Percentiles rank a stretch among this genome's conserved stretches.
Conservation (phyloP, 768 basidiomycete species). For the Tephrocybe sp. region DNA sequence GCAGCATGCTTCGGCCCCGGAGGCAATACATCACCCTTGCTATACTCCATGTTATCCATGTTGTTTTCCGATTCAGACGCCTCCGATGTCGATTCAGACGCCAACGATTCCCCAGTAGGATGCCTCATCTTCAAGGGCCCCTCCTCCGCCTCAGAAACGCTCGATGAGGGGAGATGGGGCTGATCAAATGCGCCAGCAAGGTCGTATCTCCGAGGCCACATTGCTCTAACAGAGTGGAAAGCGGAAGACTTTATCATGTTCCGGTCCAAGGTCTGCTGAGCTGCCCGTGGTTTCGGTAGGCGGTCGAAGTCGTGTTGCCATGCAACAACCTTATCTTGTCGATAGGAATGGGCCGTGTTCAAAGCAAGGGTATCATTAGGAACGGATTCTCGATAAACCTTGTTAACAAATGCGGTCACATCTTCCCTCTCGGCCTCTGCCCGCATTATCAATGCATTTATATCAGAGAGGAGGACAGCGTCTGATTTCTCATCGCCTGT, state of each 20-base stretch:
- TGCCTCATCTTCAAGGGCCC: constrained; percentile 42
- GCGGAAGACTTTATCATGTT: constrained; percentile 54
- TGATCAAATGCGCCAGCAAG: constrained; percentile 51
- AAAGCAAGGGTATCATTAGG: constrained; percentile 86
- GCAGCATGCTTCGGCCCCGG: neutral
- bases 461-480: constrained; percentile 55
- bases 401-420: constrained; percentile 68
- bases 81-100: constrained; percentile 66
- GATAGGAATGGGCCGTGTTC: constrained; percentile 79
- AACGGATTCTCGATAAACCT: constrained; percentile 75
- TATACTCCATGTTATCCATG: constrained; percentile 20
- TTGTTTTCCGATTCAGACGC: constrained; percentile 61
- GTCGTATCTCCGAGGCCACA: constrained; percentile 67
- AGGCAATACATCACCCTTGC: constrained; percentile 12
- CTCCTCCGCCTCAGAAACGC: constrained; percentile 75
- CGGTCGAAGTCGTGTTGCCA: constrained; percentile 94
- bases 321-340: constrained; percentile 93
- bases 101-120: constrained; percentile 51
- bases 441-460: constrained; percentile 63
- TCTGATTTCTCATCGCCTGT: constrained; percentile 76
- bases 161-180: constrained; percentile 56
- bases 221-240: constrained; percentile 66
- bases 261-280: constrained; percentile 42
- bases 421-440: constrained; percentile 77
- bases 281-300: constrained; percentile 68